Evolutionary conservation across 1,284 basidiomycete species (phyloP), one percentile per base, ranked within the genome.

Genomic region (Sanghuangporus baumii): DNA sequence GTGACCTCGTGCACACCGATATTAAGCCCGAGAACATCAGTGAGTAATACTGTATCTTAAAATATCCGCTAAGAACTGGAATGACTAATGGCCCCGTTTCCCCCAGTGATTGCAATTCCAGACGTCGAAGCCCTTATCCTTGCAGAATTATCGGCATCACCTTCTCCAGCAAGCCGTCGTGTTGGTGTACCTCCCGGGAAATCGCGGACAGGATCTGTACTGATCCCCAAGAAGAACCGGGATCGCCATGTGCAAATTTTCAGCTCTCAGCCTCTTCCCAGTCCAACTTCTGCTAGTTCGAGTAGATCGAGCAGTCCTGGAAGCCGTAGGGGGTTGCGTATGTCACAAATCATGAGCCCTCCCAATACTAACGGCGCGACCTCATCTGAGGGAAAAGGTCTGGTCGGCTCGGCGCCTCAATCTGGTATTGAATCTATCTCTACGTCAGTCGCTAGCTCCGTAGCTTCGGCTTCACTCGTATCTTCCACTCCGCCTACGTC

Each of bases 11-110:
- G 40, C 90, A 92, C 71, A 91, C 89, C 36, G 93, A 96, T 72
- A 90, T 96, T 67, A 96, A 96, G 74, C 93, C 93, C 60, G 93
- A 96, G 77, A 96, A 96, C 72, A 94, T 96, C 66, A 80, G 94
- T 83, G 78, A 83, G 84, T 83, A 59, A 66, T 61, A 62, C 61
- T 55, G 55, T 63, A 66, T 68, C 54, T 58, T 59, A 60, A 47
- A 55, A 60, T 60, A 65, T 55, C 57, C 65, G 40, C 62, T 59
- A 51, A 57, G 56, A 16, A 18, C 14, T 26, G 23, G 47, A 14
- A 36, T 65, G 46, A 56, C 64, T 66, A 55, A 58, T n/a, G 18
- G 20, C 50, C 9, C 36, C 26, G 16, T 41, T 54, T 55, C 55
- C 26, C 73, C n/a, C 65, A 91, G 88, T 91, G 74, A 87, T 91